phyloP scores from a whole-genome alignment of 2,329 filamentous ascomycete genomes.

The Corynespora cassiicola region DNA sequence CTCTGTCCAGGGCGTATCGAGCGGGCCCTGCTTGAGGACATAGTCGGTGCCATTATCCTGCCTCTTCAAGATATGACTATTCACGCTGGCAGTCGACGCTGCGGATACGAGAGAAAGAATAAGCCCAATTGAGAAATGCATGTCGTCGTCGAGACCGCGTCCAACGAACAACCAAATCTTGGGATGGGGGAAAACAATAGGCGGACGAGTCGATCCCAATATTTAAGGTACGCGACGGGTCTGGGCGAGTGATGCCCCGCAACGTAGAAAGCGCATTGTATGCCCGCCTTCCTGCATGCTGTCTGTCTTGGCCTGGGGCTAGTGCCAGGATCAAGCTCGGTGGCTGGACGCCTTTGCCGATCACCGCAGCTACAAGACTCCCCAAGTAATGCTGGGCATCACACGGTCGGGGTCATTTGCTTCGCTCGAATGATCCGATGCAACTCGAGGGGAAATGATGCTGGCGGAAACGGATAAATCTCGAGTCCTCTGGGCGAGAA shows the following conservation, averaged over 20 bases:
- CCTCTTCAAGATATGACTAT: constrained; percentile 14
- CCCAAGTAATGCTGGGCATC: too few species aligned
- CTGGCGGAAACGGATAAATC: constrained; percentile 1
- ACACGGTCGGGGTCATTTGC: constrained; percentile 11
- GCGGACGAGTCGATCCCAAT: constrained; percentile 7
- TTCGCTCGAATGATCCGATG: constrained; percentile 16
- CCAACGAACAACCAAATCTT: not conserved
- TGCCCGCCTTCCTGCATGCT: constrained; percentile 21
- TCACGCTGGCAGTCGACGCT: constrained; percentile 14
- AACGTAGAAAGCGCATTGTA: not conserved
- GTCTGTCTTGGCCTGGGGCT: constrained; percentile 22
- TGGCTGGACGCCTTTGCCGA: constrained; percentile 34
- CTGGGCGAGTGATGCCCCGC: constrained; percentile 1
- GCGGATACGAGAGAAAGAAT: constrained; percentile 17
- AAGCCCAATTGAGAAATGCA: constrained; percentile 23
- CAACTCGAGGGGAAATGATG: constrained; percentile 4
- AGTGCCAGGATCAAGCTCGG: constrained; percentile 30
- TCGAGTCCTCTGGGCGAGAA: too few species aligned
- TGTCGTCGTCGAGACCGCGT: too few species aligned
- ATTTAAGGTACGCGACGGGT: constrained; percentile 31
- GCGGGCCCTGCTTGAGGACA: constrained; percentile 30
- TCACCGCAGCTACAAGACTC: constrained; percentile 26
- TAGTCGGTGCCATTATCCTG: constrained; percentile 41
- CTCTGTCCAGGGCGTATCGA: constrained; percentile 58
- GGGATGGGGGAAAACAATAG: not conserved